A percentile compares a stretch with the other conserved stretches of the same genome.
Evolutionary conservation across 2,329 filamentous ascomycete genomes (phyloP).

Genomic region (Sordariomycetes sp.): DNA sequence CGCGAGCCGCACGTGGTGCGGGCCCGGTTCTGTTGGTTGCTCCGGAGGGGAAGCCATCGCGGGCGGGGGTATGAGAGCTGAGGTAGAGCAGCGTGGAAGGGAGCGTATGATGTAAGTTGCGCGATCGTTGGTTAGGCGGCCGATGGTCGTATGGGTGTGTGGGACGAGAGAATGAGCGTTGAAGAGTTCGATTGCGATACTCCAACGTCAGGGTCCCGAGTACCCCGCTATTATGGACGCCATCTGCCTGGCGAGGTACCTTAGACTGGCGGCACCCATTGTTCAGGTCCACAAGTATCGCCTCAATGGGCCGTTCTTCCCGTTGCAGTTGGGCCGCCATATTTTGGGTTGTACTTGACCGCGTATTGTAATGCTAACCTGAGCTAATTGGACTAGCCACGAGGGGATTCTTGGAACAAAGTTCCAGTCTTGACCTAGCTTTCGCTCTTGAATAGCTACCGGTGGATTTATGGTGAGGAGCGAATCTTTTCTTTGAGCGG

Average conservation of each 20-base stretch:
- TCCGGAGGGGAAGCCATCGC: slow-evolving; percentile 1
- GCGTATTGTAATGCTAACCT: not conserved
- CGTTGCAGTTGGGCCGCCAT: not conserved
- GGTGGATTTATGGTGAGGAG: not conserved
- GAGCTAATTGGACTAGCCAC: not conserved
- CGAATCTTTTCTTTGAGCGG: not conserved
- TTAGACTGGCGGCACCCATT: too few species aligned
- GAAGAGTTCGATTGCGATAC: too few species aligned
- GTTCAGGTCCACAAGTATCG: not conserved
- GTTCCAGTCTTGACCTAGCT: not conserved
- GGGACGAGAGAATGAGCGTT: not conserved
- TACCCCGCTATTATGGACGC: not conserved
- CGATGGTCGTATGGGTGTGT: not conserved
- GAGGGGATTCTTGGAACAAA: not conserved
- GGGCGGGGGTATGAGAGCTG: not conserved
- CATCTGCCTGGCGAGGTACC: not conserved
- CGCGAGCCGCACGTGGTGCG: too few species aligned
- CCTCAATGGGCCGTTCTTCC: not conserved
- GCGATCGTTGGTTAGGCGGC: not conserved
- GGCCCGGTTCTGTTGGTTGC: not conserved
- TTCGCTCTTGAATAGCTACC: not conserved
- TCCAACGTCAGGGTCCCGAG: too few species aligned
- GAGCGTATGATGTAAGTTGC: not conserved
- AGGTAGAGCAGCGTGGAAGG: not conserved
- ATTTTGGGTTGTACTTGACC: too few species aligned